Base-by-base conservation (phyloP, 352 stramenopile genomes). In the Thraustochytrium sp. region DNA sequence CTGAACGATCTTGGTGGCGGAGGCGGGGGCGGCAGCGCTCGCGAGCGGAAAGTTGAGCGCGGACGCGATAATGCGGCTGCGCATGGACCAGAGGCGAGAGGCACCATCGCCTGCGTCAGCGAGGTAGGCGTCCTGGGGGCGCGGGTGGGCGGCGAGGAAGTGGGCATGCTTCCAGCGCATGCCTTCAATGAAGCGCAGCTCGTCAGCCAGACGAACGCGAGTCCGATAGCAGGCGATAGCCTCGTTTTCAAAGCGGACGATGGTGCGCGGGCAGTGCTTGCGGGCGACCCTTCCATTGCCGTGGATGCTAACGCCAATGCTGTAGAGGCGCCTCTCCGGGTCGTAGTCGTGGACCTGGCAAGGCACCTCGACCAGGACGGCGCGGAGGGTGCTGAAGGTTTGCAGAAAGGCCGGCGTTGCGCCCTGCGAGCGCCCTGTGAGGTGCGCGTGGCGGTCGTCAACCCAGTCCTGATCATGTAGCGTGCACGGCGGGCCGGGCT, bases 321-420 rank as follows among this genome's bases (percentile, higher is more conserved):
- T 73, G 26, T 68, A 82, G 37, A 37, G 37, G 18, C 42, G 31
- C 23, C 3, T 48, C 26, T n/a, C 37, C 4, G n/a, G 3, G n/a
- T 76, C 49, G 34, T 40, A 73, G 11, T 18, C 29, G 5, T 31
- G 21, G 23, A 82, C 74, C 13, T 82, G 53, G 38, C 74, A 82
- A n/a, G 74, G 74, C 5, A 82, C 37, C 55, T 82, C 51, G 21
- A 78, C 34, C 4, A 18, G 3, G 29, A 82, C 38, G 18, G 5
- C 42, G 31, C 51, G 53, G 1, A 42, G 31, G 0, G 53, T 40
- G 38, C 51, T 82, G 42, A 73, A 55, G 8, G 51, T 82, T 29
- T 82, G 74, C 55, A 82, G 51, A 18, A 82, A 73, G 21, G 74
- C 74, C 21, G 49, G 51, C 11, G 74, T 82, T 13, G n/a, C 13